A percentile compares a stretch with the other conserved stretches of the same genome.
phyloP scores from a whole-genome alignment of 2,329 filamentous ascomycete genomes.

The Huntiella abstrusa region DNA sequence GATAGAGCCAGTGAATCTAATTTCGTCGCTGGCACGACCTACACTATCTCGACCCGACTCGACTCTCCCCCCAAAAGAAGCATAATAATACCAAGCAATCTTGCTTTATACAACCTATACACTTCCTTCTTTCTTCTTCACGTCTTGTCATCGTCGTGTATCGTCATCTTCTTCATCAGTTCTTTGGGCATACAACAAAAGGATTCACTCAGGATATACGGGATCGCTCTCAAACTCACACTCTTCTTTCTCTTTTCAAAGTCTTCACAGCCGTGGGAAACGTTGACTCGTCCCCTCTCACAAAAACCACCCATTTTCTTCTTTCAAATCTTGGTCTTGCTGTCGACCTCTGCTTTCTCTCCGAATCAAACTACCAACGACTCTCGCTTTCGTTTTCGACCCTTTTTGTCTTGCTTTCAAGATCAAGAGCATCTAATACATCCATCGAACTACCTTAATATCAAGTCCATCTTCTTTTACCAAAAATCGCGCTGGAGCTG shows the following conservation, averaged over 20 bases:
- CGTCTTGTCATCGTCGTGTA: not conserved
- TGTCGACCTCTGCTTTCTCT: not conserved
- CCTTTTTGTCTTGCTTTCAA: not conserved
- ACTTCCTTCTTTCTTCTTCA: not conserved
- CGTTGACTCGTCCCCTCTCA: slow-evolving; percentile 8
- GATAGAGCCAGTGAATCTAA: not conserved
- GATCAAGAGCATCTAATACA: too few species aligned
- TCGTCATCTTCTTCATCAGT: not conserved
- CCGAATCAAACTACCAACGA: not conserved
- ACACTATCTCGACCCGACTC: not conserved
- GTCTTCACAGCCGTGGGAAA: slow-evolving; percentile 7
- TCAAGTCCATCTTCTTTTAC: not conserved
- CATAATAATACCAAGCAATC: too few species aligned
- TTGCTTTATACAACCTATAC: not conserved
- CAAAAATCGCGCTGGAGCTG: slow-evolving; percentile 6
- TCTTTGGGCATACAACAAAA: not conserved
- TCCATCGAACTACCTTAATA: too few species aligned
- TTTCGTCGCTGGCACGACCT: not conserved
- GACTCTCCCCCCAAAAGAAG: too few species aligned
- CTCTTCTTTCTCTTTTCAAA: not conserved
- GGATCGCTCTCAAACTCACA: slow-evolving; percentile 1
- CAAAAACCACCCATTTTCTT: too few species aligned
- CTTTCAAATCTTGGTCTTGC: too few species aligned
- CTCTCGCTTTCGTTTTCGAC: not conserved
- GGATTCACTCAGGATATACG: not conserved